Percentiles rank a stretch among this genome's conserved stretches.
phyloP scores from a whole-genome alignment of 306 rosid genomes.

The Malus sieversii region DNA sequence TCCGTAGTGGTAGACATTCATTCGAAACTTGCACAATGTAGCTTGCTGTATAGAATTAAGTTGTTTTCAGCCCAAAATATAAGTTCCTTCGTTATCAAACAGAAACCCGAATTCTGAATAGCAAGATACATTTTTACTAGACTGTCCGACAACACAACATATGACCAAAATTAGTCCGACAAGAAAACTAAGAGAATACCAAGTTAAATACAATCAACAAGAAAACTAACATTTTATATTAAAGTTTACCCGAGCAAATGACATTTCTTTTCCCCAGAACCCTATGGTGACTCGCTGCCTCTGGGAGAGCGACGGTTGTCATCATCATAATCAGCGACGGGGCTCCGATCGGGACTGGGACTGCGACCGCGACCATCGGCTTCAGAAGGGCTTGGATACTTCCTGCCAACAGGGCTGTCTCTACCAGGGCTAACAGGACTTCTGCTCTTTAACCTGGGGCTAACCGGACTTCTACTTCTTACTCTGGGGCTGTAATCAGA shows the following conservation, averaged over 20 bases:
- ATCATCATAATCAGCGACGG: conserved; percentile 36
- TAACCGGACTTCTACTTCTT: conserved; percentile 41
- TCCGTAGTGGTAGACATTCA: no score
- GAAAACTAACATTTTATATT: no score
- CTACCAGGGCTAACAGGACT: conserved; percentile 44
- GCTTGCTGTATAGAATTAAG: no score
- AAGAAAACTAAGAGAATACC: no score
- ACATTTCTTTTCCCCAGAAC: background rate
- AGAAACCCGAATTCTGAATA: no score
- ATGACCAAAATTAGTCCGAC: no score
- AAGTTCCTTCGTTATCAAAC: no score
- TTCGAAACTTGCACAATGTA: no score
- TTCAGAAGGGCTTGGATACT: conserved; percentile 32
- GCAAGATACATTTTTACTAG: no score
- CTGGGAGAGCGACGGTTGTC: conserved; percentile 35
- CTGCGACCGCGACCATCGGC: conserved; percentile 37
- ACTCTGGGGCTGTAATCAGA: conserved; percentile 48
- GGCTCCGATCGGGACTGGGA: conserved; percentile 54
- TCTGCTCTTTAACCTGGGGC: conserved; percentile 35
- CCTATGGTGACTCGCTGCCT: conserved; percentile 39
- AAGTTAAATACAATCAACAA: no score
- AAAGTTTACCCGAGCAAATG: background rate
- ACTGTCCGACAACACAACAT: no score
- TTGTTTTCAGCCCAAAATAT: no score
- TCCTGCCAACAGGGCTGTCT: conserved; percentile 17